phyloP scores from a whole-genome alignment of 148 eudicot genomes.

The Rhododendron griersonianum region DNA sequence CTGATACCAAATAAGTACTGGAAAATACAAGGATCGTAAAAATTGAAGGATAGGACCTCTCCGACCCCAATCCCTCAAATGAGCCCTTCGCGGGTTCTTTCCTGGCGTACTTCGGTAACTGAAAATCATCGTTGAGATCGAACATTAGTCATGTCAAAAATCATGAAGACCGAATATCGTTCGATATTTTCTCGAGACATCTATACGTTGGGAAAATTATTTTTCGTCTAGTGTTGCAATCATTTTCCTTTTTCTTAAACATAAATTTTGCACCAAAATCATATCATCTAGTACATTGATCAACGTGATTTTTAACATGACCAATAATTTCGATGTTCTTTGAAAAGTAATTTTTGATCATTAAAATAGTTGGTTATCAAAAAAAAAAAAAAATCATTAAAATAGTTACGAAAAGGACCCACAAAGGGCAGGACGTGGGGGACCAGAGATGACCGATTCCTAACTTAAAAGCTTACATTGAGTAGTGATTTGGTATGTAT shows the following conservation, averaged over 20 bases:
- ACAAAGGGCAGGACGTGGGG: neutral
- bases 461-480: neutral
- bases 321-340: neutral
- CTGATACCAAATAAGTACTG: too few relatives aligned
- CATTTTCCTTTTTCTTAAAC: too few relatives aligned
- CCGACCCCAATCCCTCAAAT: neutral
- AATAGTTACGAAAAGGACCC: neutral
- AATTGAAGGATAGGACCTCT: neutral
- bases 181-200: too few relatives aligned
- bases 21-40: too few relatives aligned
- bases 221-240: too few relatives aligned
- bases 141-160: neutral
- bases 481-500: neutral
- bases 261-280: neutral
- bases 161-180: too few relatives aligned
- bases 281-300: neutral
- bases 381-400: neutral
- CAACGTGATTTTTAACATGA: neutral
- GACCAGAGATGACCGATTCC: neutral
- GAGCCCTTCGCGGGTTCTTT: neutral
- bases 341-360: neutral
- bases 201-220: too few relatives aligned
- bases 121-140: neutral
- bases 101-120: too few relatives aligned
- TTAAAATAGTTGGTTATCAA: neutral